These are phyloP conservation scores for Colletotrichum nymphaeae DNA, from an alignment of 2,329 filamentous ascomycete species.

Conservation along the genomic window DNA sequence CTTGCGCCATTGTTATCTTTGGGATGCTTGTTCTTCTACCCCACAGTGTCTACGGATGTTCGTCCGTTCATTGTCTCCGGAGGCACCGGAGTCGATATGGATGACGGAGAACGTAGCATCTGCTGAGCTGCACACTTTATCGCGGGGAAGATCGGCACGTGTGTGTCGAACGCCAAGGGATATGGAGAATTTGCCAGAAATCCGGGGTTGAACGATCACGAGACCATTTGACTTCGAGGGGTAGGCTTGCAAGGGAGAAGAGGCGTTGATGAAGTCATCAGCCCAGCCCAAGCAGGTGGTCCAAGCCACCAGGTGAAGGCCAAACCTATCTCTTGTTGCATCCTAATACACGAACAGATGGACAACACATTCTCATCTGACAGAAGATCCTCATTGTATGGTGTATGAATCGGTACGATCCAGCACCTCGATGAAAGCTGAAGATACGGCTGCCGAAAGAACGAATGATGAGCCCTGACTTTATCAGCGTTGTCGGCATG, in stretches of 20 bases:
- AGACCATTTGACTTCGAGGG: not conserved
- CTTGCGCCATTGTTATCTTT: not conserved
- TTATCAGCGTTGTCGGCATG: not conserved
- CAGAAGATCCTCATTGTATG: no score
- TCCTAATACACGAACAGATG: not conserved
- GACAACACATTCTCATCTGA: not conserved
- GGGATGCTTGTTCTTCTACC: not conserved
- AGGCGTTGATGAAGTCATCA: not conserved
- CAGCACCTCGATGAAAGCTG: not conserved
- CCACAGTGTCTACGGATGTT: not conserved
- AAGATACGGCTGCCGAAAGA: not conserved
- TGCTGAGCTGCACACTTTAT: not conserved
- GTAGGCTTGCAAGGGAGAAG: not conserved
- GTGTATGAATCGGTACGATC: no score
- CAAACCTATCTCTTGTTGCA: not conserved
- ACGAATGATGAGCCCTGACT: not conserved
- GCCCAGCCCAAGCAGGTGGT: not conserved
- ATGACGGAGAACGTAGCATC: not conserved
- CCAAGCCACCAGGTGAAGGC: not conserved
- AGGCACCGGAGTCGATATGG: not conserved
- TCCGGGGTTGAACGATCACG: not conserved
- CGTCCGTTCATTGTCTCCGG: not conserved
- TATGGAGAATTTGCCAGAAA: not conserved
- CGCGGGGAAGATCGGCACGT: conserved; percentile 9
- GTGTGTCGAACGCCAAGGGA: not conserved